phyloP scores from a whole-genome alignment of 805 yeast species.

The Myxozyma neotropica region DNA sequence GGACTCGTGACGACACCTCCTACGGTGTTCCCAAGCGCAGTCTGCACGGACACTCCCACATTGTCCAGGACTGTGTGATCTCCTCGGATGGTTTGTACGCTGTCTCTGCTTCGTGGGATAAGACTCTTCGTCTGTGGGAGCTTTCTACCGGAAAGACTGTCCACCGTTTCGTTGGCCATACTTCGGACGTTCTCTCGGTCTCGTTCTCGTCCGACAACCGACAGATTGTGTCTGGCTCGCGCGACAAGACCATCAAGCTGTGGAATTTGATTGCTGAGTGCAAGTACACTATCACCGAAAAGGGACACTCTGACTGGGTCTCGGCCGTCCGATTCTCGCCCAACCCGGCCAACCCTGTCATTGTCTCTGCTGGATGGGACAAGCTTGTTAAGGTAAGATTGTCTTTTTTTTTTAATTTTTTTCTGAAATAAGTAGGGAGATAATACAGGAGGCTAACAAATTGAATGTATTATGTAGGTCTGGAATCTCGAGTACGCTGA shows the following conservation, averaged over 20 bases:
- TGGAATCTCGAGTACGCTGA: constrained; percentile 89
- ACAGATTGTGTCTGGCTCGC: constrained; percentile 97
- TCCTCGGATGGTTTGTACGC: constrained; percentile 98
- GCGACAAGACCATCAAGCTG: constrained; percentile 98
- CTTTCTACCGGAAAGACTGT: constrained; percentile 90
- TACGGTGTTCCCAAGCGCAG: constrained; percentile 98
- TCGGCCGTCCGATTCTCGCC: constrained; percentile 98
- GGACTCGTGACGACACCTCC: constrained; percentile 88
- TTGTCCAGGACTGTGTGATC: constrained; percentile 95
- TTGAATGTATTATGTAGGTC: constrained; percentile 51
- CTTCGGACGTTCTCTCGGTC: constrained; percentile 94
- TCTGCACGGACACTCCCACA: constrained; percentile 98
- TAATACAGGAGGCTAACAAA: constrained; percentile 46
- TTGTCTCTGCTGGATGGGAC: constrained; percentile 99
- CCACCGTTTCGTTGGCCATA: constrained; percentile 97
- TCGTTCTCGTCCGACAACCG: constrained; percentile 95
- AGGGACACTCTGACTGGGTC: constrained; percentile 99
- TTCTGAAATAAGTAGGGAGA: neutral
- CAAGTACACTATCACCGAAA: constrained; percentile 75
- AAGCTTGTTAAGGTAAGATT: constrained; percentile 96
- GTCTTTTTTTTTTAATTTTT: neutral
- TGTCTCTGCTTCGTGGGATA: constrained; percentile 99
- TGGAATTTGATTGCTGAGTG: constrained; percentile 99
- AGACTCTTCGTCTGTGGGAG: constrained; percentile 98
- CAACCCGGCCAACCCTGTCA: constrained; percentile 57